Conservation (phyloP, 257 asterid species). For the Coffea eugenioides region DNA sequence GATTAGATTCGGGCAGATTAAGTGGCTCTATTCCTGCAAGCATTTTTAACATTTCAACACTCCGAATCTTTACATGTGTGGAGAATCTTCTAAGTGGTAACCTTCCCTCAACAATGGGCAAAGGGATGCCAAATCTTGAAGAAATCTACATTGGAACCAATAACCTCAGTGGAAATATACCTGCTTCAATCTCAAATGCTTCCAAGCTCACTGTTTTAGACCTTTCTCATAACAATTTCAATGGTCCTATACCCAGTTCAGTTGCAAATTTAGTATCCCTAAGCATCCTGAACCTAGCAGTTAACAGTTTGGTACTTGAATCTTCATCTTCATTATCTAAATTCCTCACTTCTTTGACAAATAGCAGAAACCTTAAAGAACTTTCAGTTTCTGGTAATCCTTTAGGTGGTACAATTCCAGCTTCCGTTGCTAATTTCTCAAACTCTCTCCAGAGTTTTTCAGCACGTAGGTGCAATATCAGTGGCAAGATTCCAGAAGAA, state of each 20-base stretch:
- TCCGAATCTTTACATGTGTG: slow-evolving; percentile 6
- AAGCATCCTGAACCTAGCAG: neutral
- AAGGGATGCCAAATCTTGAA: neutral
- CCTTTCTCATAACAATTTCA: slow-evolving; percentile 14
- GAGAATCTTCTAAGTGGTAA: neutral
- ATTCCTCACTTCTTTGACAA: slow-evolving; percentile 11
- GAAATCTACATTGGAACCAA: neutral
- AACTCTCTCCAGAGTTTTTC: neutral
- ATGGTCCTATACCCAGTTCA: slow-evolving; percentile 25
- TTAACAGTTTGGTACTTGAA: slow-evolving; percentile 16
- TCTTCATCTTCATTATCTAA: neutral
- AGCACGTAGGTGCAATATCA: neutral
- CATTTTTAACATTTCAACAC: slow-evolving; percentile 36
- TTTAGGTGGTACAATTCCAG: neutral
- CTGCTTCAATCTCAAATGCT: slow-evolving; percentile 25
- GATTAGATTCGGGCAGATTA: neutral
- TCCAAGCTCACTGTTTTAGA: slow-evolving; percentile 11
- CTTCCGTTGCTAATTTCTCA: slow-evolving; percentile 10
- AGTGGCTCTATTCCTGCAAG: slow-evolving; percentile 26
- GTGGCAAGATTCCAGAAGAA: slow-evolving; percentile 4
- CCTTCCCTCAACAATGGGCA: slow-evolving; percentile 9
- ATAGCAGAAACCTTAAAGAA: neutral
- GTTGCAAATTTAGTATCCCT: slow-evolving; percentile 24
- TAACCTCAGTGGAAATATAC: slow-evolving; percentile 20
- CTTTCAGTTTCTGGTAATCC: neutral